A percentile compares a stretch with the other conserved stretches of the same genome.
phyloP scores from a whole-genome alignment of 2,329 filamentous ascomycete genomes.

The Rutstroemia sp. region DNA sequence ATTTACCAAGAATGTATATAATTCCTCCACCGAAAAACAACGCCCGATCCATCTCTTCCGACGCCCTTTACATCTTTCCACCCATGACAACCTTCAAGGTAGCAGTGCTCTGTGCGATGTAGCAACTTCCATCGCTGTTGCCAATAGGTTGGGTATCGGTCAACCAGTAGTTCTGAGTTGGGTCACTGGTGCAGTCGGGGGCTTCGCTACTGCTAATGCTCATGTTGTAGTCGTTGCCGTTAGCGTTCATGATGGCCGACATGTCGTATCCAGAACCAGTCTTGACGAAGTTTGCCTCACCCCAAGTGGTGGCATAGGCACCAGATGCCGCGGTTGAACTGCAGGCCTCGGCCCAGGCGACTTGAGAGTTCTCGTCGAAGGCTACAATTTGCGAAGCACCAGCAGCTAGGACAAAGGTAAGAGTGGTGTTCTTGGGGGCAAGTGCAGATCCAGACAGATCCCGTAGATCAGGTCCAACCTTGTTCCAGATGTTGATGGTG shows the following conservation, averaged over 20 bases:
- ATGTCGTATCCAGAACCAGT: constrained; percentile 26
- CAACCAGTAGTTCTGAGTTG: constrained; percentile 27
- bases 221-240: constrained; percentile 27
- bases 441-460: constrained; percentile 19
- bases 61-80: constrained; percentile 14
- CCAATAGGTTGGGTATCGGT: constrained; percentile 22
- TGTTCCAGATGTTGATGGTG: constrained; percentile 27
- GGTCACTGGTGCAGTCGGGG: constrained; percentile 20
- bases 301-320: constrained; percentile 23
- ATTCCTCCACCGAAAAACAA: constrained; percentile 1
- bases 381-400: constrained; percentile 22
- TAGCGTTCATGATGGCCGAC: constrained; percentile 27
- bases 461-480: constrained; percentile 14
- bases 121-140: constrained; percentile 25
- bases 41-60: background rate
- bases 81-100: constrained; percentile 23
- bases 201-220: constrained; percentile 23
- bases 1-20: constrained; percentile 16
- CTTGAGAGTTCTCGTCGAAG: constrained; percentile 23
- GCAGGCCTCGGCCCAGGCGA: constrained; percentile 19
- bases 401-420: constrained; percentile 21
- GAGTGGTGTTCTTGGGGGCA: constrained; percentile 22
- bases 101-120: constrained; percentile 18
- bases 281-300: constrained; percentile 22
- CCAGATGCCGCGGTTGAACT: constrained; percentile 14